Conservation (phyloP, 164 flowering plant genomes). For the Dillenia suffruticosa region DNA sequence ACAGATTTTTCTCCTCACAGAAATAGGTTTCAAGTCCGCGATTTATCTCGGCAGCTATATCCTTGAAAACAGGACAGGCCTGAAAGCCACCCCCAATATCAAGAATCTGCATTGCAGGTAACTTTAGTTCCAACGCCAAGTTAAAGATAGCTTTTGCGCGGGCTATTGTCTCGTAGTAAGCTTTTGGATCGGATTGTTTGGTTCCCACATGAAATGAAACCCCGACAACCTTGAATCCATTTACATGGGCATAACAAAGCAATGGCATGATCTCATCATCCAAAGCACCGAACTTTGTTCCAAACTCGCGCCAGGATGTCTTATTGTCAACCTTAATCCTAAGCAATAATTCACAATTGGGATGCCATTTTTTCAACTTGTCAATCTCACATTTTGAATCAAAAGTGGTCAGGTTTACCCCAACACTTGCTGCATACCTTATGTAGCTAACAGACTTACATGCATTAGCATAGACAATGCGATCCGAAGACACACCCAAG, state of each 20-base stretch:
- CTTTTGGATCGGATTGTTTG: not conserved
- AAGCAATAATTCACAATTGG: constrained; percentile 1
- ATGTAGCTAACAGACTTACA: constrained; percentile 6
- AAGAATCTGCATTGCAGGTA: not conserved
- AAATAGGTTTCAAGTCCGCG: not conserved
- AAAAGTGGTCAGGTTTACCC: constrained; percentile 3
- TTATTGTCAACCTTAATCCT: not conserved
- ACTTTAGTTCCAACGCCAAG: not conserved
- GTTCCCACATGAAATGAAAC: too few species aligned
- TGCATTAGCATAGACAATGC: constrained; percentile 5
- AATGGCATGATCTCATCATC: too few species aligned
- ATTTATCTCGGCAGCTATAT: not conserved
- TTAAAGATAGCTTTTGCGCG: not conserved
- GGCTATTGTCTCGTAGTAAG: not conserved
- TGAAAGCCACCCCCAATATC: constrained; percentile 12
- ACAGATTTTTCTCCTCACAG: not conserved
- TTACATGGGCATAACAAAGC: too few species aligned
- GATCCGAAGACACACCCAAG: not conserved
- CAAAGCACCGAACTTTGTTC: too few species aligned
- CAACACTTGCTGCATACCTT: constrained; percentile 6
- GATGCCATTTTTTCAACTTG: constrained; percentile 6
- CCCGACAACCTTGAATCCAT: too few species aligned
- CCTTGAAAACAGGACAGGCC: not conserved
- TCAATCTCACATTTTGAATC: constrained; percentile 8
- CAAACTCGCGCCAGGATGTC: not conserved